Evolutionary conservation across 2,329 filamentous ascomycete genomes (phyloP).

Genomic region (Colletotrichum eleusines): DNA sequence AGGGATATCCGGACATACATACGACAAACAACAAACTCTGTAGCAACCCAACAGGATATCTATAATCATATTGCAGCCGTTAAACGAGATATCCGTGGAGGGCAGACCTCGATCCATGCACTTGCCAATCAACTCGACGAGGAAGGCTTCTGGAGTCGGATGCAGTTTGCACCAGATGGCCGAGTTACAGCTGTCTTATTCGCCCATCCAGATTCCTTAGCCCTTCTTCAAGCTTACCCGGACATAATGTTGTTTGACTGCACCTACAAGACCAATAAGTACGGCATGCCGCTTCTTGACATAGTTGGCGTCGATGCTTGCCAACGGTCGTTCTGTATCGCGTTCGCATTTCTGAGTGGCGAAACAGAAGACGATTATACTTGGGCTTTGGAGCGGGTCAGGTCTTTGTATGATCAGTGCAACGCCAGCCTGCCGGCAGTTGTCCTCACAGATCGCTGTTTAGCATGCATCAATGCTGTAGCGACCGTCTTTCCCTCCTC

Average conservation of each 20-base stretch:
- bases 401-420: conserved; percentile 41
- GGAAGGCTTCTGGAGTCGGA: conserved; percentile 43
- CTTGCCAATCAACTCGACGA: conserved; percentile 43
- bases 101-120: conserved; percentile 44
- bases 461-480: conserved; percentile 42
- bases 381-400: conserved; percentile 43
- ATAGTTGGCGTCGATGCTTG: conserved; percentile 40
- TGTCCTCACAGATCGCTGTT: conserved; percentile 44
- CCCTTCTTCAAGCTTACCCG: conserved; percentile 43
- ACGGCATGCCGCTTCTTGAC: conserved; percentile 42
- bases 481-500: conserved; percentile 33
- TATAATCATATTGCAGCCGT: conserved; percentile 41
- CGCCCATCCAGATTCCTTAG: conserved; percentile 44
- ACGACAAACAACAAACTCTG: conserved; percentile 26
- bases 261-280: conserved; percentile 46
- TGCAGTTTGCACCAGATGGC: conserved; percentile 39
- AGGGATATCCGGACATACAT: conserved; percentile 42
- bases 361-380: conserved; percentile 43
- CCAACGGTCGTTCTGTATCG: conserved; percentile 44
- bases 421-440: conserved; percentile 39
- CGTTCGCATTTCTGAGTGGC: conserved; percentile 46
- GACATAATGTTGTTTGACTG: conserved; percentile 44
- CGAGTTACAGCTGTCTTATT: conserved; percentile 44
- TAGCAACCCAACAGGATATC: conserved; percentile 44
- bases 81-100: conserved; percentile 34